phyloP scores from a whole-genome alignment of 331 rosid species.

The Quercus lobata region DNA sequence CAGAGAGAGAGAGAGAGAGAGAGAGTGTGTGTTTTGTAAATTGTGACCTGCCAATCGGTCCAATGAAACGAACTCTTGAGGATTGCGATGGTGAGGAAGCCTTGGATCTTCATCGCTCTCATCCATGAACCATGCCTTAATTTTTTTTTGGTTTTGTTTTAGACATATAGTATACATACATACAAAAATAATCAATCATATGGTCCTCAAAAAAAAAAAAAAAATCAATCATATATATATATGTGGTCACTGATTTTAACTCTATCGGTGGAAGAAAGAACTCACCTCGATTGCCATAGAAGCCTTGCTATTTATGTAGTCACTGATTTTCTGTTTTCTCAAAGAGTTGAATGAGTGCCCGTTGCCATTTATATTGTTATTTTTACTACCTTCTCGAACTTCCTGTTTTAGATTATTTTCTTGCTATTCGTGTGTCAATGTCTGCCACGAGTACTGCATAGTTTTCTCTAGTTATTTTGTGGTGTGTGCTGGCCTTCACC shows the following conservation, averaged over 20 bases:
- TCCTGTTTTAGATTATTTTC: neutral
- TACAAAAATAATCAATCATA: neutral
- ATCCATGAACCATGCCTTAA: slow-evolving; percentile 87
- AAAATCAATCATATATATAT: too few relatives aligned
- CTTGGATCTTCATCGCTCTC: slow-evolving; percentile 58
- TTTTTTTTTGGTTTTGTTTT: neutral
- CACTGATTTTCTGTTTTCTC: too few relatives aligned
- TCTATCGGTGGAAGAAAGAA: neutral
- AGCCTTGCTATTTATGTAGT: neutral
- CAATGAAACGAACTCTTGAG: slow-evolving; percentile 44
- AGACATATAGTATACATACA: neutral
- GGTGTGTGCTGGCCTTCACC: neutral
- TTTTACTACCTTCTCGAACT: neutral
- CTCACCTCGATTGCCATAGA: slow-evolving; percentile 58
- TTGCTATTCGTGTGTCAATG: neutral
- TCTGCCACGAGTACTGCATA: slow-evolving; percentile 13
- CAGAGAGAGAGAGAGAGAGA: too few relatives aligned
- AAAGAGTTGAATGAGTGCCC: too few relatives aligned
- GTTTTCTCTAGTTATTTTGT: neutral
- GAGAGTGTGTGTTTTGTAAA: neutral
- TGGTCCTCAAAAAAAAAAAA: too few relatives aligned
- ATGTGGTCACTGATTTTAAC: neutral
- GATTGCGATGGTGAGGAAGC: slow-evolving; percentile 68
- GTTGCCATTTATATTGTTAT: neutral
- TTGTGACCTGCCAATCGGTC: slow-evolving; percentile 58